A percentile compares a stretch with the other conserved stretches of the same genome.
Evolutionary conservation across 75 land plant species (phyloP).

Genomic region (Adiantum capillusveneris): DNA sequence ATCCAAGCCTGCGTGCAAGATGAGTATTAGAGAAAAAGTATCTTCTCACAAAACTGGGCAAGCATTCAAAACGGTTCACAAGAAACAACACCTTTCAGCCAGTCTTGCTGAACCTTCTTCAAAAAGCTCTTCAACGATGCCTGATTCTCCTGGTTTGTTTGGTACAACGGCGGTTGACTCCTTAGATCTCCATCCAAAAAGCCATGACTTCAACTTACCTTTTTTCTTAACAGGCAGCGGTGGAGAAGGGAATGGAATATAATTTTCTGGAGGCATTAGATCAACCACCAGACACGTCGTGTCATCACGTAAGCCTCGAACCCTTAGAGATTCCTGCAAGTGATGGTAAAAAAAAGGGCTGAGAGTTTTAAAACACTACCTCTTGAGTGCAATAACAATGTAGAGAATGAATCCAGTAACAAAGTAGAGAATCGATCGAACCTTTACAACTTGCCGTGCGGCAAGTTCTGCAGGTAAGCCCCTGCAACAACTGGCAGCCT

Average conservation of each 20-base stretch:
- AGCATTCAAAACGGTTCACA: no score
- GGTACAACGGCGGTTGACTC: constrained; percentile 28
- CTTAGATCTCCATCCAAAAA: constrained; percentile 33
- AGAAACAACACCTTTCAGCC: constrained; percentile 93
- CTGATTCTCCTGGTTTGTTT: constrained; percentile 40
- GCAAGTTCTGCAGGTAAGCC: constrained; percentile 83
- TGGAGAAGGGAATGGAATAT: constrained; percentile 23
- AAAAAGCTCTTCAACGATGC: constrained; percentile 76
- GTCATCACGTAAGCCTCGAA: constrained; percentile 77
- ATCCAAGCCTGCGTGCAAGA: constrained; percentile 13
- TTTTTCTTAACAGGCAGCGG: constrained; percentile 47
- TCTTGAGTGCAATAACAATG: no score
- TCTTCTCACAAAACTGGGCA: neutral
- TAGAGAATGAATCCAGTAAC: no score
- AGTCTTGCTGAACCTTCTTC: constrained; percentile 99
- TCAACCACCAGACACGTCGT: constrained; percentile 91
- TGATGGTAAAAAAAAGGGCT: neutral
- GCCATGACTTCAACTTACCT: constrained; percentile 20
- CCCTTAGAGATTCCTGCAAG: constrained; percentile 52
- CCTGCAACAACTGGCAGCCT: constrained; percentile 60
- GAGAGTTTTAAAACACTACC: neutral
- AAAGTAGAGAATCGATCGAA: constrained; percentile 10
- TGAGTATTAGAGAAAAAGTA: neutral
- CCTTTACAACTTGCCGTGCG: constrained; percentile 83
- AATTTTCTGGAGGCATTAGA: constrained; percentile 58